These are phyloP conservation scores for Edaphochlamys debaryana DNA, from an alignment of 139 green algal species.

Conservation along the genomic window DNA sequence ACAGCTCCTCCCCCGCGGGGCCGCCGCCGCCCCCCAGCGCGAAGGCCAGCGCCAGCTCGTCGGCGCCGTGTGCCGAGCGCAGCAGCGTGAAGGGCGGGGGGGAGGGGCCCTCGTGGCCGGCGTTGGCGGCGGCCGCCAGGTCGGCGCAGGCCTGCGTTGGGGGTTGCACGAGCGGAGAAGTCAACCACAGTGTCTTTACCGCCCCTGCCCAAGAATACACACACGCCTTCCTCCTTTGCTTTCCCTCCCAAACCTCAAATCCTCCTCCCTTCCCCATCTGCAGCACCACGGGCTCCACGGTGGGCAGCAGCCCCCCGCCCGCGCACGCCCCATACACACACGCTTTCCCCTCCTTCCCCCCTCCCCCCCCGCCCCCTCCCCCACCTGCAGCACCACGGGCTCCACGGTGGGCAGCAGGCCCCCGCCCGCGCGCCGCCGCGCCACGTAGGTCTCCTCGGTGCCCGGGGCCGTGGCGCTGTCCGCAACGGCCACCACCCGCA, in stretches of 20 bases:
- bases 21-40: background rate
- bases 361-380: too few relatives aligned
- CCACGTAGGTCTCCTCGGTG: background rate
- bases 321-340: background rate
- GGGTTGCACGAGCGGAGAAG: background rate
- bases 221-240: too few relatives aligned
- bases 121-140: background rate
- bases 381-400: slow-evolving; percentile 6
- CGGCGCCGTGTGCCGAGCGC: slow-evolving; percentile 2
- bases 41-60: slow-evolving; percentile 34
- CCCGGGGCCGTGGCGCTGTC: slow-evolving; percentile 13
- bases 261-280: background rate
- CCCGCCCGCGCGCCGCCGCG: background rate
- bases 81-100: too few relatives aligned
- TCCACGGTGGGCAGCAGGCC: background rate
- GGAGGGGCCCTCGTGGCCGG: background rate
- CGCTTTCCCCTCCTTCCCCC: too few relatives aligned
- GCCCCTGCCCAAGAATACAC: too few relatives aligned
- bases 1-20: background rate
- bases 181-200: too few relatives aligned
- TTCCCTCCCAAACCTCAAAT: too few relatives aligned
- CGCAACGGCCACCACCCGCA: slow-evolving; percentile 3
- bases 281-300: background rate
- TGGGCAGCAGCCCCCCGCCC: background rate
- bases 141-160: background rate